These are phyloP conservation scores for Globisporangium polare DNA, from an alignment of 352 stramenopile genomes.

Conservation along the genomic window DNA sequence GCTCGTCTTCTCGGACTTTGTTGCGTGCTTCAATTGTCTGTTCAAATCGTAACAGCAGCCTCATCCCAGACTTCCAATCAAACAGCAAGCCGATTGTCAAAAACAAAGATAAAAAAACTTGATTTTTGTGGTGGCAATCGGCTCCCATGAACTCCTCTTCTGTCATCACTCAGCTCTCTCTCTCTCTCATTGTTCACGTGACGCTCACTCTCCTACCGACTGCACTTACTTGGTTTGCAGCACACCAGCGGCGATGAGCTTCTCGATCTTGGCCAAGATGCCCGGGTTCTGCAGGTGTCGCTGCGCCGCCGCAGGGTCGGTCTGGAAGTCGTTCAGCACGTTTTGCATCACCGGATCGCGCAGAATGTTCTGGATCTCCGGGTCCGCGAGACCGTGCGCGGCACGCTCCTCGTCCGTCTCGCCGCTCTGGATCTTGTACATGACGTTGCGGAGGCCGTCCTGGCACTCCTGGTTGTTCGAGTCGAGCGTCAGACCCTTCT, in stretches of 20 bases:
- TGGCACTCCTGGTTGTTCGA: slow-evolving; percentile 94
- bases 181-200: not conserved
- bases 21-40: slow-evolving; percentile 23
- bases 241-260: slow-evolving; percentile 98
- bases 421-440: slow-evolving; percentile 92
- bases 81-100: not conserved
- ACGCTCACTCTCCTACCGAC: not conserved
- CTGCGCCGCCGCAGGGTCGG: slow-evolving; percentile 89
- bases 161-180: not conserved
- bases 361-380: slow-evolving; percentile 98
- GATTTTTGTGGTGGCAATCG: slow-evolving; percentile 2
- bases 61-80: not conserved
- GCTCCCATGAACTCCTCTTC: not conserved
- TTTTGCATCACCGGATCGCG: slow-evolving; percentile 97
- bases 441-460: slow-evolving; percentile 94
- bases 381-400: slow-evolving; percentile 97
- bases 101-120: slow-evolving; percentile 15
- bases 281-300: slow-evolving; percentile 93
- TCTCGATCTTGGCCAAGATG: slow-evolving; percentile 98
- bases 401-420: slow-evolving; percentile 96
- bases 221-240: slow-evolving; percentile 90
- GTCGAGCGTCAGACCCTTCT: slow-evolving; percentile 95
- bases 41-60: slow-evolving; percentile 19
- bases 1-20: slow-evolving; percentile 30
- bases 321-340: slow-evolving; percentile 97